Evolutionary conservation across 257 asterid genomes (phyloP).

Genomic region (Vinca minor): DNA sequence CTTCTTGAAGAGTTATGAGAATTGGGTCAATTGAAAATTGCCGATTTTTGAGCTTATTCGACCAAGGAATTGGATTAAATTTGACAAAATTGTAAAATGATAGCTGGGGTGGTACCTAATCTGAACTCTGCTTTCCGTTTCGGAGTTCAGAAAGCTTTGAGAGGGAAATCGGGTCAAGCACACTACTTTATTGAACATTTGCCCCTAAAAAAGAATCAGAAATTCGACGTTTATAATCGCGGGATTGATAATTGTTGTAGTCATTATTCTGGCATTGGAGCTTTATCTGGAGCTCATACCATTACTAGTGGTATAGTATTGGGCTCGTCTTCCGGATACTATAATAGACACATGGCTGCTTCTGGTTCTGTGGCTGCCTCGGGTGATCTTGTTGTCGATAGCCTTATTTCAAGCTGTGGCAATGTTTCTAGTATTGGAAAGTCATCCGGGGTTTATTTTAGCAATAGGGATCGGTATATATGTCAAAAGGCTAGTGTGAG

Average conservation of each 20-base stretch:
- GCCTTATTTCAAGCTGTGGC: constrained; percentile 36
- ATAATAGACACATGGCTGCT: constrained; percentile 40
- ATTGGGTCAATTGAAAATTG: not conserved
- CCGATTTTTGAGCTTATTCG: constrained; percentile 13
- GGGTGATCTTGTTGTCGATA: constrained; percentile 52
- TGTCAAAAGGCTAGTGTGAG: constrained; percentile 36
- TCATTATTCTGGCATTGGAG: constrained; percentile 8
- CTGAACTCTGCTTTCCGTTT: constrained; percentile 32
- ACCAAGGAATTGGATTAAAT: constrained; percentile 10
- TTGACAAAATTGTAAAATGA: constrained; percentile 27
- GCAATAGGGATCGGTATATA: constrained; percentile 30
- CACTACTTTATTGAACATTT: constrained; percentile 8
- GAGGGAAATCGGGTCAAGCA: constrained; percentile 27
- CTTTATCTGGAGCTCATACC: constrained; percentile 18
- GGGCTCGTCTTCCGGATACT: constrained; percentile 7
- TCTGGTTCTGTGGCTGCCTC: constrained; percentile 41
- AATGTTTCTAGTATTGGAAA: constrained; percentile 38
- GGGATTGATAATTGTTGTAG: not conserved
- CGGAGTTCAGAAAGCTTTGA: constrained; percentile 37
- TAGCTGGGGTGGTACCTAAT: constrained; percentile 42
- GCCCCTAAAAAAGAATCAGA: constrained; percentile 6
- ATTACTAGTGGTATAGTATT: constrained; percentile 1
- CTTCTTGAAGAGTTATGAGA: not conserved
- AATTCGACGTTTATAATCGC: not conserved
- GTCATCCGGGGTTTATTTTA: constrained; percentile 39